Conservation (phyloP, 495 filamentous ascomycete genomes). For the Penicillium manginii region DNA sequence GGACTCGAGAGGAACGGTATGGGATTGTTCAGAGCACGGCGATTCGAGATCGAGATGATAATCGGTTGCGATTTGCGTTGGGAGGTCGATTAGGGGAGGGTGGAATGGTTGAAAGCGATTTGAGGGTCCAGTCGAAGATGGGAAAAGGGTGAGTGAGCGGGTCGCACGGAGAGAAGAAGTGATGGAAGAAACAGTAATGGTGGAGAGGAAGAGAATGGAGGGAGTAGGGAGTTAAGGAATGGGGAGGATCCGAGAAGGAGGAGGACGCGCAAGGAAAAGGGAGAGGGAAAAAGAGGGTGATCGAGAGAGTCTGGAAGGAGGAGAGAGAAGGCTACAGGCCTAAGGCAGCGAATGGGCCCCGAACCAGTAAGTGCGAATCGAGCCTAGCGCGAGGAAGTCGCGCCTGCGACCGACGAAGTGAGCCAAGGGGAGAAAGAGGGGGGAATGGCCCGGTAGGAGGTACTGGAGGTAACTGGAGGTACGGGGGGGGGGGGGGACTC, state of each 20-base stretch:
- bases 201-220: constrained; percentile 24
- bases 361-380: constrained; percentile 24
- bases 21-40: constrained; percentile 5
- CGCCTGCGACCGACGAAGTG: constrained; percentile 12
- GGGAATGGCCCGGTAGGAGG: constrained; percentile 12
- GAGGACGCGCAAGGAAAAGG: constrained; percentile 36
- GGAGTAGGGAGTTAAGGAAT: constrained; percentile 29
- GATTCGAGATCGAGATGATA: constrained; percentile 22
- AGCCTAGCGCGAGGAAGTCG: constrained; percentile 25
- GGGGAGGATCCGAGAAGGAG: constrained; percentile 32
- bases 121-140: constrained; percentile 30
- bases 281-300: constrained; percentile 37
- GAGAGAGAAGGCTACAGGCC: constrained; percentile 28
- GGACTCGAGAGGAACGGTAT: constrained; percentile 5
- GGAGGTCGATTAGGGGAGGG: constrained; percentile 23
- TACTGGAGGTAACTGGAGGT: constrained; percentile 3
- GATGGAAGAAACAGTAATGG: constrained; percentile 36
- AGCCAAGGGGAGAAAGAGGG: constrained; percentile 6
- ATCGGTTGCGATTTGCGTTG: constrained; percentile 27
- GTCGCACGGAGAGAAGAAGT: constrained; percentile 39
- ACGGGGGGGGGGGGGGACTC: constrained; percentile 10
- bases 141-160: constrained; percentile 34
- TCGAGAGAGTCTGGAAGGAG: constrained; percentile 31
- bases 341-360: constrained; percentile 33
- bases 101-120: constrained; percentile 20